Conservation (phyloP, 257 asterid genomes). For the Verbascum thapsus region DNA sequence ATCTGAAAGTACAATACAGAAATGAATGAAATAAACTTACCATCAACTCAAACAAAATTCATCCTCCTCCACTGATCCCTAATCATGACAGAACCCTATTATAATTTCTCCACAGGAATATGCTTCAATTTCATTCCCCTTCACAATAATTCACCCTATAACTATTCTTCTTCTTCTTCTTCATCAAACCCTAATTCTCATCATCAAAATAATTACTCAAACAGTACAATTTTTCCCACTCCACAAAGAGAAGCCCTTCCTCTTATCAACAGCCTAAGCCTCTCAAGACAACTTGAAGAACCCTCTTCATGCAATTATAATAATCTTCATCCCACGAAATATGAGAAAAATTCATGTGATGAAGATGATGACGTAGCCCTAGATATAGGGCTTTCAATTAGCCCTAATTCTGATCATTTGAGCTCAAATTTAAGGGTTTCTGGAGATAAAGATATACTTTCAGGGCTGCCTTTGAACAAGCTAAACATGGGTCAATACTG, state of each 20-base stretch:
- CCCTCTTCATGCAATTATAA: too few species aligned
- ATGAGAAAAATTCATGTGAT: too few species aligned
- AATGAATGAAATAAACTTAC: constrained; percentile 27
- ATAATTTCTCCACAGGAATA: constrained; percentile 50
- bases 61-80: constrained; percentile 21
- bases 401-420: constrained; percentile 56
- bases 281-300: constrained; percentile 22
- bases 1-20: too few species aligned
- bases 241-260: constrained; percentile 69
- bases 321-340: constrained; percentile 6
- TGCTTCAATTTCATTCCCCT: constrained; percentile 62
- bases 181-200: constrained; percentile 35
- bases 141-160: constrained; percentile 28
- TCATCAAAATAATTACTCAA: too few species aligned
- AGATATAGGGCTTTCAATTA: constrained; percentile 68
- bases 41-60: constrained; percentile 11
- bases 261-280: constrained; percentile 56
- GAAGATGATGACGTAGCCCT: constrained; percentile 46
- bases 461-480: constrained; percentile 61
- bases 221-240: constrained; percentile 26
- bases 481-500: too few species aligned
- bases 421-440: too few species aligned
- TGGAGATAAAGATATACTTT: constrained; percentile 35
- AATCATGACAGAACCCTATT: constrained; percentile 64
- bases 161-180: too few species aligned